Evolutionary conservation across 345 rosid genomes (phyloP).

Genomic region (Lagerstroemia speciosa): DNA sequence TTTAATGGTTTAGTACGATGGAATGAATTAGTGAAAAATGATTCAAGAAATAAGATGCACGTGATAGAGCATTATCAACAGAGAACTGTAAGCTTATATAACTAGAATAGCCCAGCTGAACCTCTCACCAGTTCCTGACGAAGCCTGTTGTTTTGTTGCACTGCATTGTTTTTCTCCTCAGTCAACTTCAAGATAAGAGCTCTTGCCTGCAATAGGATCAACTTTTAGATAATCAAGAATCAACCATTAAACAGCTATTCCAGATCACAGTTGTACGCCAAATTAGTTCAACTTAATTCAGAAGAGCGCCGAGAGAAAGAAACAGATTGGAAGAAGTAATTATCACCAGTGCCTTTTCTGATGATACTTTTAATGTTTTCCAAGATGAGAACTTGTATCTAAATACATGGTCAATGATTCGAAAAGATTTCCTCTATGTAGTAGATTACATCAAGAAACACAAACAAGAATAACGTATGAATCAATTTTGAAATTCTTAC

Average conservation of each 20-base stretch:
- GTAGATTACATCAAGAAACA: neutral
- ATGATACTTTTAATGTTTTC: neutral
- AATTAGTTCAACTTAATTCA: too few species aligned
- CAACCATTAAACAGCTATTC: too few species aligned
- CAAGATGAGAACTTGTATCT: neutral
- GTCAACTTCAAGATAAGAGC: conserved; percentile 48
- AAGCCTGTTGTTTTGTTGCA: conserved; percentile 49
- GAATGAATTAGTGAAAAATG: neutral
- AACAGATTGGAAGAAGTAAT: neutral
- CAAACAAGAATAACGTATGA: too few species aligned
- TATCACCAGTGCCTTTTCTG: neutral
- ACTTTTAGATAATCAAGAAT: too few species aligned
- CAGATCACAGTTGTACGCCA: neutral
- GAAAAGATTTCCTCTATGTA: neutral
- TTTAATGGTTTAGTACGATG: neutral
- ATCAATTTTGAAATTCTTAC: neutral
- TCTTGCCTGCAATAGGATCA: conserved; percentile 29
- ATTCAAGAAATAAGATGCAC: neutral
- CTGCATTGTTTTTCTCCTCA: conserved; percentile 48
- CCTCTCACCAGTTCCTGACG: conserved; percentile 56
- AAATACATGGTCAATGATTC: neutral
- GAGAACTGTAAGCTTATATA: neutral
- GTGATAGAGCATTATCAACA: neutral
- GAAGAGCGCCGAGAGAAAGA: neutral
- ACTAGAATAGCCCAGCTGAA: neutral